These are phyloP conservation scores for Didymella segeticola DNA, from an alignment of 2,329 filamentous ascomycete genomes.

Conservation along the genomic window DNA sequence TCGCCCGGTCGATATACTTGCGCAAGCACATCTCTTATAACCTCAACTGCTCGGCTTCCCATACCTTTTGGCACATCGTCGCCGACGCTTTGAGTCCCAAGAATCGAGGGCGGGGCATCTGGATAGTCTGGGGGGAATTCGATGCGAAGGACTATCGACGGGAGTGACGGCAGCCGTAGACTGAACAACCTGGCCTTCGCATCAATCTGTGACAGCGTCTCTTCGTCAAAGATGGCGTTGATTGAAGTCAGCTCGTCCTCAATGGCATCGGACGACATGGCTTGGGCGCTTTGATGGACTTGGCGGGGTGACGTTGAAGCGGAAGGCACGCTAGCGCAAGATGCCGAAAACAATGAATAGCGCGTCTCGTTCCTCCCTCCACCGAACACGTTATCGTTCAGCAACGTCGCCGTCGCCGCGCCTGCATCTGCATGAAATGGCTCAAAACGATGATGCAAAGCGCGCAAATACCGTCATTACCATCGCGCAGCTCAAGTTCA, in stretches of 20 bases:
- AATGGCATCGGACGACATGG: slow-evolving; percentile 54
- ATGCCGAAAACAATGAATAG: slow-evolving; percentile 17
- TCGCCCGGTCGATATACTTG: slow-evolving; percentile 74
- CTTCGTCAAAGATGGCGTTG: slow-evolving; percentile 81
- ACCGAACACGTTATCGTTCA: slow-evolving; percentile 8
- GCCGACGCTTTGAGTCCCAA: slow-evolving; percentile 81
- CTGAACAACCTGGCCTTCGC: slow-evolving; percentile 42
- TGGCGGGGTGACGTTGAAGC: slow-evolving; percentile 23
- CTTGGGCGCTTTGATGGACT: slow-evolving; percentile 15
- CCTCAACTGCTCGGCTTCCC: slow-evolving; percentile 72
- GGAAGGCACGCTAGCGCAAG: slow-evolving; percentile 17
- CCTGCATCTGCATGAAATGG: slow-evolving; percentile 21
- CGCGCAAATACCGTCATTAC: slow-evolving; percentile 31
- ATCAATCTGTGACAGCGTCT: slow-evolving; percentile 59
- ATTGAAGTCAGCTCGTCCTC: slow-evolving; percentile 79
- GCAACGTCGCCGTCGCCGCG: slow-evolving; percentile 11
- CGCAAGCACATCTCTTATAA: slow-evolving; percentile 71
- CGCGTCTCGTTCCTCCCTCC: slow-evolving; percentile 5
- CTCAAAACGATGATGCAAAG: slow-evolving; percentile 30
- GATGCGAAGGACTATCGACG: slow-evolving; percentile 63
- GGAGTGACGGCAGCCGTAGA: slow-evolving; percentile 70
- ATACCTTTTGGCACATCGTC: slow-evolving; percentile 71
- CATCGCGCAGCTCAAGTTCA: slow-evolving; percentile 40
- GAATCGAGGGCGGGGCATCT: slow-evolving; percentile 71
- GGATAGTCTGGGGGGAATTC: slow-evolving; percentile 80